These are phyloP conservation scores for Trichoderma simmonsii DNA, from an alignment of 2,329 filamentous ascomycete species.

Conservation along the genomic window DNA sequence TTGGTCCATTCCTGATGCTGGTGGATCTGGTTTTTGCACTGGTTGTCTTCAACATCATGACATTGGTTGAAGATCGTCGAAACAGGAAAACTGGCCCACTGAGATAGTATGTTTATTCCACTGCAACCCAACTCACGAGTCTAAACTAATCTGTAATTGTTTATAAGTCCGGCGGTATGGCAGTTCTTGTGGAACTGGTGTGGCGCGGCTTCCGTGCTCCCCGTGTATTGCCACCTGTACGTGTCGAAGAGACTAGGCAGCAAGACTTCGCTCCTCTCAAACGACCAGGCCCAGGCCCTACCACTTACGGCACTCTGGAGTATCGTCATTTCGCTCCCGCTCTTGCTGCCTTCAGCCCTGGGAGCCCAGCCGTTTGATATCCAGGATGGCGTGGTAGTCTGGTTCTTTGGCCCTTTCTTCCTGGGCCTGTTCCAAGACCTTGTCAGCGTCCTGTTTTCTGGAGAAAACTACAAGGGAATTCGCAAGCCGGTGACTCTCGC, in stretches of 20 bases:
- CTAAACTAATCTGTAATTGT: not conserved
- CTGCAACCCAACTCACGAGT: not conserved
- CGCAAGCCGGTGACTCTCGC: not conserved
- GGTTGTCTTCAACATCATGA: constrained; percentile 16
- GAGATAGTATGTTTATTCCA: not conserved
- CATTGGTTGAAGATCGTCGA: constrained; percentile 5
- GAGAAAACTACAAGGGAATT: not conserved
- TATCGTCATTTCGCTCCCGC: not conserved
- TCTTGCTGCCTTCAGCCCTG: not conserved
- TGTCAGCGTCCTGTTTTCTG: not conserved
- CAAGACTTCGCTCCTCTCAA: not conserved
- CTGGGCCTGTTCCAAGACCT: constrained; percentile 1
- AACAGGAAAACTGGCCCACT: not conserved
- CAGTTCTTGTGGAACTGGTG: constrained; percentile 4
- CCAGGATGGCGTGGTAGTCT: not conserved
- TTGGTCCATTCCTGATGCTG: constrained; percentile 8
- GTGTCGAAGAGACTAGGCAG: not conserved
- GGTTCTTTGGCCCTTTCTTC: not conserved
- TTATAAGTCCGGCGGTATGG: not conserved
- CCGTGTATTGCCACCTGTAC: constrained; percentile 1
- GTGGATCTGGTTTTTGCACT: constrained; percentile 11
- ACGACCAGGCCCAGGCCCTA: not conserved
- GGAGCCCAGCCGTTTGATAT: not conserved
- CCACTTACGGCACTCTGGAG: not conserved
- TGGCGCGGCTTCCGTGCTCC: not conserved